phyloP scores from a whole-genome alignment of 140 eudicot species.

The Flaveria floridana region DNA sequence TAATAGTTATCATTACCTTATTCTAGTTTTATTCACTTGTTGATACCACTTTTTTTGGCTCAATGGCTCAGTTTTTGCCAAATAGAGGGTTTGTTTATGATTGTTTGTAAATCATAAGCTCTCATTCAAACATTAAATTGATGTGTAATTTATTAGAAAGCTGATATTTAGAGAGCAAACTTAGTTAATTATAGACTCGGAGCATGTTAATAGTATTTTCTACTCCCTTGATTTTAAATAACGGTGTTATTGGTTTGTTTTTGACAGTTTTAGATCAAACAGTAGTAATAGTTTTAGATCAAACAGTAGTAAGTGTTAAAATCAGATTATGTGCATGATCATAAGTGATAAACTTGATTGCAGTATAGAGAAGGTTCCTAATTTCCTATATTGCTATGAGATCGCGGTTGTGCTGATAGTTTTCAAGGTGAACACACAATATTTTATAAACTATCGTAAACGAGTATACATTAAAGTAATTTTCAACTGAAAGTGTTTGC shows the following conservation, averaged over 20 bases:
- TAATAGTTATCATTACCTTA: too few relatives aligned
- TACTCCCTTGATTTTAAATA: neutral
- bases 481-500: neutral
- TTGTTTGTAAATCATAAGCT: slow-evolving; percentile 2
- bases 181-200: neutral
- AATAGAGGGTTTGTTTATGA: neutral
- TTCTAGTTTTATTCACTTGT: neutral
- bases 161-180: neutral
- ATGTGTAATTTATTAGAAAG: neutral
- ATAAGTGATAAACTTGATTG: too few relatives aligned
- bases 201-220: neutral
- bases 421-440: too few relatives aligned
- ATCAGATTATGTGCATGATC: too few relatives aligned
- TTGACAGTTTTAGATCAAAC: neutral
- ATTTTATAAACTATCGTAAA: too few relatives aligned
- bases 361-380: too few relatives aligned
- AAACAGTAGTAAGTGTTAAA: too few relatives aligned
- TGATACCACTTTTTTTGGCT: neutral
- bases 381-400: too few relatives aligned
- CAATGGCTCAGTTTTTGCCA: neutral
- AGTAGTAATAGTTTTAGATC: too few relatives aligned
- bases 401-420: too few relatives aligned
- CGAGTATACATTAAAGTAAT: neutral
- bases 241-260: neutral
- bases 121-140: neutral